Evolutionary conservation across 2,329 filamentous ascomycete species (phyloP).

Genomic region (Aspergillus cejpii): DNA sequence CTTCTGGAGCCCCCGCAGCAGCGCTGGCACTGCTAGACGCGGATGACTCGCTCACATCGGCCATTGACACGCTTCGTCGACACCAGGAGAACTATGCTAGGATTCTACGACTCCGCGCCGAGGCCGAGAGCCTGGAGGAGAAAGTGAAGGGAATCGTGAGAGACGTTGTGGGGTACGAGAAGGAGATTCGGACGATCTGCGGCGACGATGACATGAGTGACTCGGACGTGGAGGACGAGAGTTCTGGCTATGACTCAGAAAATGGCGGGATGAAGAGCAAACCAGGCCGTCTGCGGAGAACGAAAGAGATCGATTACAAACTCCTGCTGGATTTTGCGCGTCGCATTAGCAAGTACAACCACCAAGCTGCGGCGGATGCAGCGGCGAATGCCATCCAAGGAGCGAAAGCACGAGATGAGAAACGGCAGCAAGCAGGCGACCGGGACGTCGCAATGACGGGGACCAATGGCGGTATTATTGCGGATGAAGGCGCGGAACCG

Average conservation of each 20-base stretch:
- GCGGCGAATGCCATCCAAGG: constrained; percentile 22
- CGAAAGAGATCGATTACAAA: constrained; percentile 39
- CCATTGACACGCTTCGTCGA: constrained; percentile 37
- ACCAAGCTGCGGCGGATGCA: constrained; percentile 40
- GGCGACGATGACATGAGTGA: constrained; percentile 31
- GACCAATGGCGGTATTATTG: constrained; percentile 21
- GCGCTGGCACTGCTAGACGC: constrained; percentile 37
- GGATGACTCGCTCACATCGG: constrained; percentile 38
- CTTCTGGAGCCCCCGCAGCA: constrained; percentile 38
- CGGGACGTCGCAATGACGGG: constrained; percentile 34
- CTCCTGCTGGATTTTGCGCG: constrained; percentile 42
- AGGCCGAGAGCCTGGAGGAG: constrained; percentile 37
- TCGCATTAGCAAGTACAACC: constrained; percentile 44
- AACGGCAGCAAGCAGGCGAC: constrained; percentile 15
- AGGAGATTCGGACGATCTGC: constrained; percentile 34
- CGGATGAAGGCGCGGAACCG: constrained; percentile 22
- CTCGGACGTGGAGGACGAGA: constrained; percentile 22
- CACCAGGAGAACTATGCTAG: constrained; percentile 43
- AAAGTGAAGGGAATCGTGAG: constrained; percentile 39
- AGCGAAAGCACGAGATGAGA: constrained; percentile 16
- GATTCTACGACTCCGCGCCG: constrained; percentile 37
- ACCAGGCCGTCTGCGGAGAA: constrained; percentile 11
- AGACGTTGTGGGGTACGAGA: constrained; percentile 35
- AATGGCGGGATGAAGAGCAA: constrained; percentile 7
- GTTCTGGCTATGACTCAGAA: constrained; percentile 10